Evolutionary conservation across 768 basidiomycete species (phyloP), one percentile per base, ranked within the genome.

Genomic region (Psilocybe subaeruginosa): DNA sequence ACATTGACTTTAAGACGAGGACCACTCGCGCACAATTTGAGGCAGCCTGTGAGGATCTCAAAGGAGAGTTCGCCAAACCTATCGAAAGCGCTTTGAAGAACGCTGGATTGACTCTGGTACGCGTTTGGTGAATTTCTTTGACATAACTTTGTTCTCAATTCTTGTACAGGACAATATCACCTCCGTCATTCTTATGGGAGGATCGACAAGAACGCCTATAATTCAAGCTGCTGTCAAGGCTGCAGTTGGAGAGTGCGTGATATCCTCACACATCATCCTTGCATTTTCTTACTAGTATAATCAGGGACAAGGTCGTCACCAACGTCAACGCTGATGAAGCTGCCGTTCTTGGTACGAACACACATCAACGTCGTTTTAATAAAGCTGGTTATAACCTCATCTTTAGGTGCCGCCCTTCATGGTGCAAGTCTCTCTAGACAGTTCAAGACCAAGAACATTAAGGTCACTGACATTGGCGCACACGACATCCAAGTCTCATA

Each of bases 241-340:
- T 4, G 82, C 87, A 30, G 91, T 96, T 56, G 94, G 94, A 71
- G 88, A 90, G 85, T 90, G 73, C 62, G 90, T 82, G 3, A 5
- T 9, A 31, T 17, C 47, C 1, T 16, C 39, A 5, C 39, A 54
- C 50, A n/a, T 50, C 19, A 17, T 19, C 9, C 4, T 6, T 48
- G 12, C 17, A 8, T 12, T 54, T 19, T 45, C 63, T 59, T 54
- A 61, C 51, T 19, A 48, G 19, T 49, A 27, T 60, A 23, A 27
- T 14, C 54, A 91, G 88, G 50, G 85, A 89, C 55, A 93, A 92
- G 74, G 90, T 99, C 59, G 93, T 97, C 4, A 82, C 90, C 70
- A 99, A 98, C 66, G 93, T 99, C 62, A 99, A 99, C 72, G 90
- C 97, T 0, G 97, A 99, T 71, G 97, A 99, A 76, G 93, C 95